phyloP scores from a whole-genome alignment of 371 early-diverging fungal genomes.

The Sporodiniella umbellata region DNA sequence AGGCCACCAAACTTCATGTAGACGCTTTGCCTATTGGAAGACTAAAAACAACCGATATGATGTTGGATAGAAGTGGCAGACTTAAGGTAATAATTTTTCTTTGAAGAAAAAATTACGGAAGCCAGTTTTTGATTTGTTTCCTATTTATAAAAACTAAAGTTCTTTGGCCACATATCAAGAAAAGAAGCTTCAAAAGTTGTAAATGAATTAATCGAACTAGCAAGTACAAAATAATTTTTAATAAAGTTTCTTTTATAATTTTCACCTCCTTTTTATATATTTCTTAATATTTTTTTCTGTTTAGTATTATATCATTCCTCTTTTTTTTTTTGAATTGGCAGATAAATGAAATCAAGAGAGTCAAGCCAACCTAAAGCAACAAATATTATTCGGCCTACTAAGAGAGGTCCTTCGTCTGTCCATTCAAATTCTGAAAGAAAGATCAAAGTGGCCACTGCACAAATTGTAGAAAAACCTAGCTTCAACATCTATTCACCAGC shows the following conservation, averaged over 20 bases:
- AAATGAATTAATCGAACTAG: background rate
- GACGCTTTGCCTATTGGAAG: background rate
- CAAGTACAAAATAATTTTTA: constrained; percentile 2
- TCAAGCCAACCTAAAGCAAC: constrained; percentile 24
- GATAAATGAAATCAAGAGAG: constrained; percentile 17
- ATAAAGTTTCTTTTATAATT: background rate
- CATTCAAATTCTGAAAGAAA: constrained; percentile 13
- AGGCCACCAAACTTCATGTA: background rate
- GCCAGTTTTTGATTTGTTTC: no score
- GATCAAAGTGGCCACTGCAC: constrained; percentile 8
- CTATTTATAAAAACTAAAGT: no score
- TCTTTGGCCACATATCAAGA: constrained; percentile 1
- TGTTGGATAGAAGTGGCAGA: background rate
- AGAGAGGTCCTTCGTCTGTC: background rate
- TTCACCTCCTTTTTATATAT: background rate
- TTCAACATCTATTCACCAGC: constrained; percentile 1
- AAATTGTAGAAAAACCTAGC: constrained; percentile 1
- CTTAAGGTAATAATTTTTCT: constrained; percentile 1
- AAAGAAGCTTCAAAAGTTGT: background rate
- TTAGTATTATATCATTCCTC: no score
- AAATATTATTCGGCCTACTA: constrained; percentile 24
- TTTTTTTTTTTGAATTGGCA: no score
- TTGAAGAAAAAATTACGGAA: background rate
- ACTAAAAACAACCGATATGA: background rate
- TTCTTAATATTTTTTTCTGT: no score